phyloP scores from a whole-genome alignment of 345 rosid genomes.

The Boechera retrofracta region DNA sequence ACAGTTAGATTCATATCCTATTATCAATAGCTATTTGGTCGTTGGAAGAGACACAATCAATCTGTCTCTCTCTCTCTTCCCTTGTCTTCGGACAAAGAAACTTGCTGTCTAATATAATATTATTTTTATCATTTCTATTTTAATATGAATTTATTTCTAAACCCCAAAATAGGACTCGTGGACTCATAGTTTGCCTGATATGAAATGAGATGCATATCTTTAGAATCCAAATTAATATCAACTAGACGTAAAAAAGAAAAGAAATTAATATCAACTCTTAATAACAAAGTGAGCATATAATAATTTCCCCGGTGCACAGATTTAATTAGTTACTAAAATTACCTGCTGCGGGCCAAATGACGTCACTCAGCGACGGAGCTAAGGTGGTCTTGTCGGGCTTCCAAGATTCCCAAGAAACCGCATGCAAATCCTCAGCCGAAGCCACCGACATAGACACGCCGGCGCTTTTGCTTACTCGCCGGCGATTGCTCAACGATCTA shows the following conservation, averaged over 20 bases:
- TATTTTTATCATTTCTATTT: neutral
- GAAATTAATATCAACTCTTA: neutral
- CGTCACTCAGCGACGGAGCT: constrained; percentile 67
- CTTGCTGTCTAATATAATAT: neutral
- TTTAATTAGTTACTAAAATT: neutral
- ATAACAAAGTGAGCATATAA: neutral
- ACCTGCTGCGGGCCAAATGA: constrained; percentile 93
- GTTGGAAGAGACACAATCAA: constrained; percentile 30
- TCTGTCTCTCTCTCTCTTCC: constrained; percentile 28
- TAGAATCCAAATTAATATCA: neutral
- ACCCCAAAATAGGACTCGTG: neutral
- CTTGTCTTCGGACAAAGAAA: constrained; percentile 27
- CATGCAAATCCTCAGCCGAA: constrained; percentile 36
- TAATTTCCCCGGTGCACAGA: neutral
- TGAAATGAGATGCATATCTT: neutral
- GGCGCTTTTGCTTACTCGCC: constrained; percentile 25
- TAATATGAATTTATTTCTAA: neutral
- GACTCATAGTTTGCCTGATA: neutral
- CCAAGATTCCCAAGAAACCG: constrained; percentile 69
- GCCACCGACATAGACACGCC: constrained; percentile 37
- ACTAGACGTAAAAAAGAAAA: neutral
- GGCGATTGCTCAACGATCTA: constrained; percentile 19
- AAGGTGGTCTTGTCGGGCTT: constrained; percentile 55
- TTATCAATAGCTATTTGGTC: constrained; percentile 26
- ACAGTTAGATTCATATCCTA: constrained; percentile 10